Base-by-base conservation (phyloP, 2,329 filamentous ascomycete species). In the Aspergillus persii region DNA sequence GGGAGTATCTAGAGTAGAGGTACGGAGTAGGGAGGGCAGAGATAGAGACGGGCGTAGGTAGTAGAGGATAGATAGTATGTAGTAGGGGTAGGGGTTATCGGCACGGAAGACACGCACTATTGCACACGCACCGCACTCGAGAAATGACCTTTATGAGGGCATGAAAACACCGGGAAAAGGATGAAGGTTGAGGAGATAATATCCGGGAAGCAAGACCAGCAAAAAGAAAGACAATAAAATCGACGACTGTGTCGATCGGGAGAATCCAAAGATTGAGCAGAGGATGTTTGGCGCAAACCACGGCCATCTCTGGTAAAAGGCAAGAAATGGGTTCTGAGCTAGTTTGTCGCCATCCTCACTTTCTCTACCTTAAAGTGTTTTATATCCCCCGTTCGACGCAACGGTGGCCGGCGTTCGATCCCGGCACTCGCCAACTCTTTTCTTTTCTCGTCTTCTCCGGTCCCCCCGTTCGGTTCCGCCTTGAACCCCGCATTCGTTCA, bases 291-390 rank as follows among this genome's bases (percentile, higher is more conserved):
- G 81, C 80, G 80, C 80, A 80, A 79, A 75, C 84, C 86, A 88
- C 85, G 86, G 86, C 85, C 86, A 88, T 86, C 86, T 89, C 87
- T 89, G 86, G 86, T 89, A 89, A 89, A 89, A 88, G 85, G 85
- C 86, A 89, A 89, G 86, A 87, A 85, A 85, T 87, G 85, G 85
- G 85, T 89, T 88, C 85, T 83, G 80, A 73, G 80, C 81, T 87
- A 87, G 84, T 77, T 83, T 84, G 84, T 88, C 84, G 84, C 85
- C 87, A 85, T 87, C 85, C 84, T 83, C 71, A 60, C 48, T 56
- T n/a, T n/a, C 0, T 2, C 1, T 0, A 2, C 27, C 4, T 4
- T 6, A 54, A 46, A 59, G 23, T 53, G 18, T n/a, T 60, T 58
- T 57, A 62, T 66, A 67, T 46, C 9, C 48, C 27, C 12, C 15